phyloP scores from a whole-genome alignment of 352 stramenopile species.

The Phytophthora vignae region DNA sequence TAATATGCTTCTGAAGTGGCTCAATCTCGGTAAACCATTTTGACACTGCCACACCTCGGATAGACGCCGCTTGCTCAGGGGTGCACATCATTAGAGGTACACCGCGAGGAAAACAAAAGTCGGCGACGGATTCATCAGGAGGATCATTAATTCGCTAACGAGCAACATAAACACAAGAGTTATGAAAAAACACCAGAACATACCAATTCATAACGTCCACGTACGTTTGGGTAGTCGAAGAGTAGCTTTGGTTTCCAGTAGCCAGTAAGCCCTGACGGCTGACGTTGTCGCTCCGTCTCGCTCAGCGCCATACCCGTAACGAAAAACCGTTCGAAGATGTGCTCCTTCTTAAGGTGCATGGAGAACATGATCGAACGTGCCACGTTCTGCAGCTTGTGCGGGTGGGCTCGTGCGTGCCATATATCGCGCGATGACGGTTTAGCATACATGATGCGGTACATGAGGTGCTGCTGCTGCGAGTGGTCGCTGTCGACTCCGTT shows the following conservation, averaged over 20 bases:
- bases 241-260: constrained; percentile 83
- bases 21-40: constrained; percentile 78
- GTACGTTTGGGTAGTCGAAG: constrained; percentile 72
- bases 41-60: constrained; percentile 67
- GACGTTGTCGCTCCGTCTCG: constrained; percentile 43
- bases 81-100: constrained; percentile 72
- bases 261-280: constrained; percentile 40
- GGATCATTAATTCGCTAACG: constrained; percentile 40
- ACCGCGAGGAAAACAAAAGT: constrained; percentile 86
- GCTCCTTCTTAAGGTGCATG: constrained; percentile 83
- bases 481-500: constrained; percentile 25
- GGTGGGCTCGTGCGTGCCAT: constrained; percentile 63
- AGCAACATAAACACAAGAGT: constrained; percentile 10
- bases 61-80: constrained; percentile 50
- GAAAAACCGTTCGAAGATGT: constrained; percentile 88
- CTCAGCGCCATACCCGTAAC: constrained; percentile 58
- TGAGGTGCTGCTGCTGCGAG: constrained; percentile 59
- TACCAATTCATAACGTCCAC: background rate
- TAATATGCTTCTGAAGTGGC: constrained; percentile 65
- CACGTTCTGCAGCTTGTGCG: constrained; percentile 62
- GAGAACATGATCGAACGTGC: constrained; percentile 81
- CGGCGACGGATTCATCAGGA: constrained; percentile 62
- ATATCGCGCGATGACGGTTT: constrained; percentile 68
- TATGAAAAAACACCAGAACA: constrained; percentile 1
- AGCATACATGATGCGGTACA: constrained; percentile 84